phyloP scores from a whole-genome alignment of 805 yeast species.

The Hanseniaspora lindneri region DNA sequence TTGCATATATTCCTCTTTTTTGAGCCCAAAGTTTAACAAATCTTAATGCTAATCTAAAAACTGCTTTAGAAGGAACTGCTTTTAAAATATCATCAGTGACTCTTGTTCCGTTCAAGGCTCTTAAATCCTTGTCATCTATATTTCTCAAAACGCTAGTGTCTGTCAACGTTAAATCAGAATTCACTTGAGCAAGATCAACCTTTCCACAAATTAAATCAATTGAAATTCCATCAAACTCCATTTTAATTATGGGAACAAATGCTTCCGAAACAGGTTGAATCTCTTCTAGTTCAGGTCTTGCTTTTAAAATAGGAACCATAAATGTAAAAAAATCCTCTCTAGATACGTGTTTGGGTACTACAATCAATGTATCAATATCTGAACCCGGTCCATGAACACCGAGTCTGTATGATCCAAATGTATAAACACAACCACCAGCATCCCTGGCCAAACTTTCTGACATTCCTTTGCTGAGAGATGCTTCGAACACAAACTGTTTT shows the following conservation, averaged over 20 bases:
- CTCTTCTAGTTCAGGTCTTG: slow-evolving; percentile 76
- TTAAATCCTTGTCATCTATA: slow-evolving; percentile 78
- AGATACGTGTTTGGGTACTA: slow-evolving; percentile 89
- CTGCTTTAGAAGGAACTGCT: slow-evolving; percentile 84
- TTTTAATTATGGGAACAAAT: slow-evolving; percentile 89
- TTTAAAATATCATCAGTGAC: slow-evolving; percentile 89
- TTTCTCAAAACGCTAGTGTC: slow-evolving; percentile 79
- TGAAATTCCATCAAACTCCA: slow-evolving; percentile 80
- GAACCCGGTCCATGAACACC: slow-evolving; percentile 98
- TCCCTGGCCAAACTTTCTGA: slow-evolving; percentile 94
- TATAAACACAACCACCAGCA: slow-evolving; percentile 96
- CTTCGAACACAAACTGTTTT: slow-evolving; percentile 71
- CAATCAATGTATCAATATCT: slow-evolving; percentile 93
- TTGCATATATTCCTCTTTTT: slow-evolving; percentile 84
- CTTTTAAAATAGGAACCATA: slow-evolving; percentile 56
- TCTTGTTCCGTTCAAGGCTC: slow-evolving; percentile 89
- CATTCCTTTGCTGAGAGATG: slow-evolving; percentile 76
- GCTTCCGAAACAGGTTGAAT: slow-evolving; percentile 93
- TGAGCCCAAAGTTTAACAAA: slow-evolving; percentile 96
- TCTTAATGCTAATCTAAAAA: slow-evolving; percentile 82
- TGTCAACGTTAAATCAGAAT: slow-evolving; percentile 56
- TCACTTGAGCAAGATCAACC: slow-evolving; percentile 73
- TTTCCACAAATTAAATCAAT: slow-evolving; percentile 83
- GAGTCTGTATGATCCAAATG: slow-evolving; percentile 84
- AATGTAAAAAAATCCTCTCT: slow-evolving; percentile 82